Percentiles rank a stretch among this genome's conserved stretches.
Conservation (phyloP, 139 green algal species). For the Coelastrella sp. region DNA sequence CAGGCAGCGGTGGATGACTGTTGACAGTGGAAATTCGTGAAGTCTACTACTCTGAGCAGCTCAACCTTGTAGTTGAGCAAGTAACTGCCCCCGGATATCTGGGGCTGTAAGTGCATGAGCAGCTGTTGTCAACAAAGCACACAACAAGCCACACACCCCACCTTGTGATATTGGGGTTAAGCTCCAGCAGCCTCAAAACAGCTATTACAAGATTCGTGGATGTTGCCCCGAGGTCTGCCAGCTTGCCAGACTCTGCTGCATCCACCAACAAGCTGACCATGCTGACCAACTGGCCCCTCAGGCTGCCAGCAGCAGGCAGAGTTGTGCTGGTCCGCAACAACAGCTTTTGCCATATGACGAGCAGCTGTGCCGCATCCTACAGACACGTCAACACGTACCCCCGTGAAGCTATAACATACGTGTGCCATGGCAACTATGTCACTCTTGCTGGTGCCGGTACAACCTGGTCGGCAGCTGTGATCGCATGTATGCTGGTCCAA, state of each 20-base stretch:
- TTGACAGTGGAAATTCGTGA: too few relatives aligned
- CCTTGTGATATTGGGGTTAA: constrained; percentile 35
- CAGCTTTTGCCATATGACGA: constrained; percentile 50
- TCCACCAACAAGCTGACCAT: constrained; percentile 50
- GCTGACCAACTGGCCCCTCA: constrained; percentile 49
- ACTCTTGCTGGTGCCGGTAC: neutral
- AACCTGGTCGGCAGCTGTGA: neutral
- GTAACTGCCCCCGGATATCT: too few relatives aligned
- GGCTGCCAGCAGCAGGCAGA: constrained; percentile 38
- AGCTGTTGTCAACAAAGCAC: too few relatives aligned
- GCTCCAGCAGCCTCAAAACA: constrained; percentile 48
- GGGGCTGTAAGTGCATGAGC: too few relatives aligned
- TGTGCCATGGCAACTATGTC: neutral
- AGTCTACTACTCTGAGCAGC: too few relatives aligned
- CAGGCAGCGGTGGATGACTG: neutral
- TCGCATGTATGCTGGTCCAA: neutral
- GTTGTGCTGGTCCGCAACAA: constrained; percentile 41
- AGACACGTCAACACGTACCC: neutral
- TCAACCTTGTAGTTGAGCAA: too few relatives aligned
- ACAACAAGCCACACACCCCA: neutral
- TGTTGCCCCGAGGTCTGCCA: neutral
- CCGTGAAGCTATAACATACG: too few relatives aligned
- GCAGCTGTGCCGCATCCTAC: constrained; percentile 34
- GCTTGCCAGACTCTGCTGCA: neutral
- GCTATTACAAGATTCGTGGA: neutral